These are phyloP conservation scores for Kalaharituber pfeilii DNA, from an alignment of 2,329 filamentous ascomycete genomes.

Conservation along the genomic window DNA sequence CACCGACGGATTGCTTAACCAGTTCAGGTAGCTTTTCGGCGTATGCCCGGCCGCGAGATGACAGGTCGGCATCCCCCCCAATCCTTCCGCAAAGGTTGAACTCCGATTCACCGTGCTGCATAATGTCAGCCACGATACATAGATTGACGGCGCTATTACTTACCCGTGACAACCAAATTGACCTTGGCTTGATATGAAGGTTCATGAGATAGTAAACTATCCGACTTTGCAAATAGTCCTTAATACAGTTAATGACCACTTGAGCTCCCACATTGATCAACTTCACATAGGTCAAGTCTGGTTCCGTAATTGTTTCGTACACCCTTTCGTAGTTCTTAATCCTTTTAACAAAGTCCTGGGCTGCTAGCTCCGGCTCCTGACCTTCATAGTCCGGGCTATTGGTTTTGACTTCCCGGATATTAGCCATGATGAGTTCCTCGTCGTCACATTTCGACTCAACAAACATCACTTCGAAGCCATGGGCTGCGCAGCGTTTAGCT, in stretches of 20 bases:
- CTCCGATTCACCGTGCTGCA: constrained; percentile 77
- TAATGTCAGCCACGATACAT: constrained; percentile 13
- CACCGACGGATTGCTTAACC: constrained; percentile 69
- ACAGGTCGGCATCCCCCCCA: constrained; percentile 78
- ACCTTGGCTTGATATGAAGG: constrained; percentile 86
- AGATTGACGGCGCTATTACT: constrained; percentile 26
- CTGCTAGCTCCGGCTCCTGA: constrained; percentile 82
- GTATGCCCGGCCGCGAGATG: constrained; percentile 71
- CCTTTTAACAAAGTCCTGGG: constrained; percentile 77
- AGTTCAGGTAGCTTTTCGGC: constrained; percentile 69
- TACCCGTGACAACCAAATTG: constrained; percentile 89
- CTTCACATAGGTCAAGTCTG: constrained; percentile 82
- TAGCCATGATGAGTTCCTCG: constrained; percentile 91
- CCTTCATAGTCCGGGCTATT: constrained; percentile 88
- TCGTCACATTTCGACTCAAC: constrained; percentile 96
- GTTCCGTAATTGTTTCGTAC: constrained; percentile 79
- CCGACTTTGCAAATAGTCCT: constrained; percentile 88
- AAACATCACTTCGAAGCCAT: constrained; percentile 78
- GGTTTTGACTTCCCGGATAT: constrained; percentile 93
- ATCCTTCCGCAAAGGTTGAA: constrained; percentile 85
- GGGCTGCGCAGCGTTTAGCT: constrained; percentile 53
- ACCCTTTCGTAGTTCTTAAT: constrained; percentile 96
- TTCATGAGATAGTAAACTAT: constrained; percentile 99
- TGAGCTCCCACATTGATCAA: constrained; percentile 91
- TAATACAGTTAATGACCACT: constrained; percentile 94